Base-by-base conservation (phyloP, 192 early-diverging fungal genomes). In the Thamnidium elegans region DNA sequence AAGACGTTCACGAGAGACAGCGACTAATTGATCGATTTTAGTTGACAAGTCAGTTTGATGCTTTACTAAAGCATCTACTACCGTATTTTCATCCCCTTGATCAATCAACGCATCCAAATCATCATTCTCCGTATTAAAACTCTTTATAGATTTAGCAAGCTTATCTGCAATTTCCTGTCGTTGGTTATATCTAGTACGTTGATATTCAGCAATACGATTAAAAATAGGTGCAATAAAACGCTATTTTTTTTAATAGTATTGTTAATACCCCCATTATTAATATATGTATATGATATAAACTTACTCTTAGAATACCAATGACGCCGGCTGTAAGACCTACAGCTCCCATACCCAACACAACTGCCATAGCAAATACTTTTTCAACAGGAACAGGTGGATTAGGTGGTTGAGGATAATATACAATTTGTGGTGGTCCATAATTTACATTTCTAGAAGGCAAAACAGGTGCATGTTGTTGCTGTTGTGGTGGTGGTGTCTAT, bases 251-350 rank as follows among this genome's bases (percentile, higher is more conserved):
- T 11, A 20, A 54, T 36, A 7, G 4, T 21, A 19, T 4, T 3
- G 7, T 42, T 1, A 39, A 39, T 39, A 39, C 9, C 36, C 5
- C 9, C 5, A 44, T 17, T 32, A 44, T n/a, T n/a, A n/a, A n/a
- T n/a, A n/a, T n/a, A n/a, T 19, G 20, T 7, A 15, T 11, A 13
- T 3, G 4, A 19, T 6, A 15, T 11, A 50, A 3, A 14, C 58
- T 48, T 76, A 76, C 74, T 55, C 65, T 76, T 7, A 76, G 56
- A 32, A 67, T 31, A n/a, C 64, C 62, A 61, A 76, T 50, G 7
- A 76, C 44, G 44, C 68, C 53, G 17, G 69, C 65, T 31, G 65
- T 67, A 19, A 67, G 26, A 34, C 69, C 66, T 10, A 70, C 60
- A 3, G 66, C 56, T 1, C 69, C 62, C 34, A 71, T 46, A 7